These are phyloP conservation scores for Tetrahymena malaccensis DNA, from an alignment of 73 alveolate genomes.

Conservation along the genomic window DNA sequence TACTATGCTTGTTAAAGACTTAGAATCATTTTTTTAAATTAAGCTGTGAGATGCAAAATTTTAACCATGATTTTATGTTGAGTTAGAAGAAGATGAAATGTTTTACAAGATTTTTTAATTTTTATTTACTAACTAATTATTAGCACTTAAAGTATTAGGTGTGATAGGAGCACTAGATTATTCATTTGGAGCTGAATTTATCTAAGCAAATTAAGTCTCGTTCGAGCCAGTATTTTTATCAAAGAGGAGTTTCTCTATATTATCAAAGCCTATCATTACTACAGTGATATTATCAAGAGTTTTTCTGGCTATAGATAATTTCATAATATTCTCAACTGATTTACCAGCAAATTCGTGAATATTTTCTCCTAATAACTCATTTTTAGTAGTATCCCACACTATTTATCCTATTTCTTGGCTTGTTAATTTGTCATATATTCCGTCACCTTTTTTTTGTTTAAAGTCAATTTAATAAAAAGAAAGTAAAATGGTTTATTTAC, in stretches of 20 bases:
- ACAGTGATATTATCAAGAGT: slow-evolving; percentile 95
- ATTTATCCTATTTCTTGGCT: slow-evolving; percentile 82
- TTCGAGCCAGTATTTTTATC: not conserved
- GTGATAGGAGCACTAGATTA: not conserved
- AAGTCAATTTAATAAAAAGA: not conserved
- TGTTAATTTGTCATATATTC: slow-evolving; percentile 90
- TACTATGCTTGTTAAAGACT: not conserved
- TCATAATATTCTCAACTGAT: slow-evolving; percentile 86
- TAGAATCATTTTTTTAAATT: not conserved
- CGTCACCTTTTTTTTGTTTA: slow-evolving; percentile 70
- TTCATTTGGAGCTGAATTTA: not conserved
- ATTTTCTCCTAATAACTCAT: not conserved
- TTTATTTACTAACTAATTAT: not conserved
- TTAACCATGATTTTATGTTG: not conserved
- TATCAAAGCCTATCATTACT: slow-evolving; percentile 74
- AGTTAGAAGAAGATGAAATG: not conserved
- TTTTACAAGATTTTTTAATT: not conserved
- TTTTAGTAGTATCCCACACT: slow-evolving; percentile 49
- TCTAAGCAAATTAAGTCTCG: not conserved
- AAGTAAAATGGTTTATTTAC: not conserved
- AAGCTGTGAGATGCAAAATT: not conserved
- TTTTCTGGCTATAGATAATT: slow-evolving; percentile 78
- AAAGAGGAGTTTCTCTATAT: slow-evolving; percentile 14
- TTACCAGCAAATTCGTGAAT: slow-evolving; percentile 79
- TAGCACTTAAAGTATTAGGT: not conserved